Conservation (phyloP, 2,329 filamentous ascomycete species). For the Arthrinium puccinioides region DNA sequence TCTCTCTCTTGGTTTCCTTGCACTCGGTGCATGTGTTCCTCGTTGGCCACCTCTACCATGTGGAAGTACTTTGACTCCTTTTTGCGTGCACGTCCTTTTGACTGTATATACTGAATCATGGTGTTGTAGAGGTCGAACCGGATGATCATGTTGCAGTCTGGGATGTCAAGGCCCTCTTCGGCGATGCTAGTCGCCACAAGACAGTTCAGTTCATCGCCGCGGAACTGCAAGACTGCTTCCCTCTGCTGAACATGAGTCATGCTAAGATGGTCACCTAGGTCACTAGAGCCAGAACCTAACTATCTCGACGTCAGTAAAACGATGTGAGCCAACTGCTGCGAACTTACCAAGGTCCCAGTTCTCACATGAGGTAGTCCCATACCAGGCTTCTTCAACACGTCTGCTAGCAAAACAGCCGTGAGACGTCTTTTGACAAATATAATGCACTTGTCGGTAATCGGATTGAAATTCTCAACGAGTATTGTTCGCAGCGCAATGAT, state of each 20-base stretch:
- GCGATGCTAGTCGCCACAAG: constrained; percentile 61
- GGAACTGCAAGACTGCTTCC: constrained; percentile 60
- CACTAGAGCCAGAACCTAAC: constrained; percentile 38
- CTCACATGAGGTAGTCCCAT: constrained; percentile 50
- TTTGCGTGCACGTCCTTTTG: constrained; percentile 77
- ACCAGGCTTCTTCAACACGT: constrained; percentile 52
- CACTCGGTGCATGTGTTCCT: constrained; percentile 47
- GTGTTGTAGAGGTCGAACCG: constrained; percentile 84
- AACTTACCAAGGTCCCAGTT: constrained; percentile 47
- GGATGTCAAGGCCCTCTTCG: constrained; percentile 62
- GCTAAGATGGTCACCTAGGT: constrained; percentile 33
- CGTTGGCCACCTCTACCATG: constrained; percentile 71
- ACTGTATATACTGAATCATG: constrained; percentile 93
- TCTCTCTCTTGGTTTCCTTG: constrained; percentile 55
- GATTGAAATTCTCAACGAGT: constrained; percentile 56
- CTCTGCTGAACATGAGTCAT: constrained; percentile 70
- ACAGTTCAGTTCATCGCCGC: constrained; percentile 51
- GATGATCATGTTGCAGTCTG: constrained; percentile 59
- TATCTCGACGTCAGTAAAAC: constrained; percentile 3
- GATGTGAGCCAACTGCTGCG: constrained; percentile 1
- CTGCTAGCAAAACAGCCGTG: constrained; percentile 66
- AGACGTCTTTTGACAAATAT: constrained; percentile 78
- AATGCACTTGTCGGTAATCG: constrained; percentile 62
- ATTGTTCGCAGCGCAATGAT: constrained; percentile 54
- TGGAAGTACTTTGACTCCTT: constrained; percentile 72